These are phyloP conservation scores for Phalaenopsis hybrid DNA, from an alignment of 116 monocot genomes.

Conservation along the genomic window DNA sequence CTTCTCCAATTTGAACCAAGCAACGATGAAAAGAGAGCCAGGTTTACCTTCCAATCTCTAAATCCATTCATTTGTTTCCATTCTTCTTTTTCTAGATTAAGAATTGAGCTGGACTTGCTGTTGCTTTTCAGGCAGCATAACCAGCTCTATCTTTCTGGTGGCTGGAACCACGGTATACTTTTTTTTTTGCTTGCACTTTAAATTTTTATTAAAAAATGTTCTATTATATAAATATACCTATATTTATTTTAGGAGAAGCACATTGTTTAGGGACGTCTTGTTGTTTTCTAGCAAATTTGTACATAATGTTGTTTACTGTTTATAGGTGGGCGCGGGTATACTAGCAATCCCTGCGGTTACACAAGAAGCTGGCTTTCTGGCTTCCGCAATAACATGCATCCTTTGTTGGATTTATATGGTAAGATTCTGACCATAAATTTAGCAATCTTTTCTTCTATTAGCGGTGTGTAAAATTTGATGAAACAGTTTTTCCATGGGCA, in stretches of 20 bases:
- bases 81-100: neutral
- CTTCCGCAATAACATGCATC: slow-evolving; percentile 72
- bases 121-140: slow-evolving; percentile 63
- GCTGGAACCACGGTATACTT: slow-evolving; percentile 76
- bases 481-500: neutral
- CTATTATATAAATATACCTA: too few species aligned
- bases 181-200: neutral
- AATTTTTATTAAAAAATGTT: too few species aligned
- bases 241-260: too few species aligned
- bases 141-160: slow-evolving; percentile 61
- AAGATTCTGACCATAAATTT: slow-evolving; percentile 14
- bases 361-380: slow-evolving; percentile 85
- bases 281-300: neutral
- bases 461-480: neutral
- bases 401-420: slow-evolving; percentile 98
- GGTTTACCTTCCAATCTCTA: slow-evolving; percentile 21
- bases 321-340: slow-evolving; percentile 93
- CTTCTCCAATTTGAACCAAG: slow-evolving; percentile 88
- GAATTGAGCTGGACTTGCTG: neutral
- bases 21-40: slow-evolving; percentile 73
- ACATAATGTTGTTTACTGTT: neutral
- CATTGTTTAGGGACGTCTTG: neutral
- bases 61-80: neutral
- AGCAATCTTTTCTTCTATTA: neutral
- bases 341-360: slow-evolving; percentile 97